Conservation (phyloP, 352 stramenopile genomes). For the Peronosclerospora sorghi region DNA sequence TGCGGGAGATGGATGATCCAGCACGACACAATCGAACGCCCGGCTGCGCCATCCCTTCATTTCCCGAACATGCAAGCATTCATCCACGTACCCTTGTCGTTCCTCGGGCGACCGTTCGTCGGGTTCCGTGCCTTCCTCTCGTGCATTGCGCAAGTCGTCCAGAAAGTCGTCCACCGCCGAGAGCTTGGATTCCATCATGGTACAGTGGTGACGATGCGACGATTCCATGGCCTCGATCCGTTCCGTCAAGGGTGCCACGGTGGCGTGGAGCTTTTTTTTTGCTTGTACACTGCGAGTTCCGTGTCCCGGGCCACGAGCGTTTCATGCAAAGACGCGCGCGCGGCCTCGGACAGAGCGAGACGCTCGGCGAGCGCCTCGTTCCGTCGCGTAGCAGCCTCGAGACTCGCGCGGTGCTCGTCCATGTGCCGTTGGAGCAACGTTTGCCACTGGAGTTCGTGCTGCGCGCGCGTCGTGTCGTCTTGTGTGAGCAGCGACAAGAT, state of each 20-base stretch:
- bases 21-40: constrained; percentile 4
- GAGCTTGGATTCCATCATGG: constrained; percentile 43
- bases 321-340: constrained; percentile 24
- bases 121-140: constrained; percentile 35
- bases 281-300: constrained; percentile 29
- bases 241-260: constrained; percentile 15
- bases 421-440: constrained; percentile 16
- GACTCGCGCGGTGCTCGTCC: constrained; percentile 20
- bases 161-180: constrained; percentile 49
- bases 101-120: constrained; percentile 48
- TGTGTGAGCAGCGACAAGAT: constrained; percentile 25
- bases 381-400: constrained; percentile 17
- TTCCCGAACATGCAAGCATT: constrained; percentile 1
- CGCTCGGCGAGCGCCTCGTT: constrained; percentile 26
- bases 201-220: constrained; percentile 17
- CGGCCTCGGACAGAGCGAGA: constrained; percentile 18
- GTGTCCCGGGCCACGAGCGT: constrained; percentile 37
- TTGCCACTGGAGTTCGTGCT: constrained; percentile 12
- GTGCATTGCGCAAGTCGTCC: constrained; percentile 38
- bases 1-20: constrained; percentile 17
- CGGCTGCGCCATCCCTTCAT: constrained; percentile 7
- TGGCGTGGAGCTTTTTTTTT: constrained; percentile 13
- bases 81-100: constrained; percentile 31
- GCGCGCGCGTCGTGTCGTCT: constrained; percentile 15
- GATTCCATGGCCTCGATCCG: constrained; percentile 30